Conservation (phyloP, 148 eudicot species). For the Dysphania ambrosioides region DNA sequence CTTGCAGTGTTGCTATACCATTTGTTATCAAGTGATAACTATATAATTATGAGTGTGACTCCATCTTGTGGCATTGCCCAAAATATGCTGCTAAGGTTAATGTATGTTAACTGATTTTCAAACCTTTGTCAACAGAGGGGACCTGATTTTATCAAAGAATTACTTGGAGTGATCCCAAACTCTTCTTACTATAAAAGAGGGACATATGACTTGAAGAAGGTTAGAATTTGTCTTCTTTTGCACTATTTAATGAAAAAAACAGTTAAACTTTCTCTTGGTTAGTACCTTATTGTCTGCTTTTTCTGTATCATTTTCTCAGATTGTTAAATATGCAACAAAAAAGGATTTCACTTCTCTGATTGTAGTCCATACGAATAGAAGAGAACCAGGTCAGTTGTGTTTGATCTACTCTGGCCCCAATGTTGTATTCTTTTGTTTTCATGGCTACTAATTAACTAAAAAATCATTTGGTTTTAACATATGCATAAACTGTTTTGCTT, state of each 20-base stretch:
- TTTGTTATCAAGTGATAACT: not conserved
- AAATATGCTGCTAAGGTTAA: not conserved
- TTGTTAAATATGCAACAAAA: constrained; percentile 72
- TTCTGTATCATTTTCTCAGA: constrained; percentile 34
- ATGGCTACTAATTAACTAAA: not conserved
- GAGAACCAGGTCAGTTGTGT: constrained; percentile 72
- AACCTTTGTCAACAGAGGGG: constrained; percentile 54
- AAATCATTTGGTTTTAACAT: not conserved
- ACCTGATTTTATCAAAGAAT: constrained; percentile 76
- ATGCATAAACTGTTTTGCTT: not conserved
- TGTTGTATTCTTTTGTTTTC: not conserved
- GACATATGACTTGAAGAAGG: constrained; percentile 89
- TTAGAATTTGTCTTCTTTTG: constrained; percentile 13
- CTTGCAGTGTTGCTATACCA: not conserved
- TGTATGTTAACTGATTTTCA: not conserved
- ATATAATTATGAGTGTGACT: not conserved
- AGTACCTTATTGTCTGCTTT: not conserved
- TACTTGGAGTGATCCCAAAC: constrained; percentile 78
- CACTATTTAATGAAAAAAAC: not conserved
- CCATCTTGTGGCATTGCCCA: no score
- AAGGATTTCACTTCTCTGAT: constrained; percentile 80
- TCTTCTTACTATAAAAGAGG: constrained; percentile 82
- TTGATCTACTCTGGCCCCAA: not conserved
- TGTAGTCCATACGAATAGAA: constrained; percentile 86
- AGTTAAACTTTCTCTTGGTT: not conserved